A percentile compares a stretch with the other conserved stretches of the same genome.
Evolutionary conservation across 495 filamentous ascomycete genomes (phyloP).

Genomic region (Filosporella fistucella): DNA sequence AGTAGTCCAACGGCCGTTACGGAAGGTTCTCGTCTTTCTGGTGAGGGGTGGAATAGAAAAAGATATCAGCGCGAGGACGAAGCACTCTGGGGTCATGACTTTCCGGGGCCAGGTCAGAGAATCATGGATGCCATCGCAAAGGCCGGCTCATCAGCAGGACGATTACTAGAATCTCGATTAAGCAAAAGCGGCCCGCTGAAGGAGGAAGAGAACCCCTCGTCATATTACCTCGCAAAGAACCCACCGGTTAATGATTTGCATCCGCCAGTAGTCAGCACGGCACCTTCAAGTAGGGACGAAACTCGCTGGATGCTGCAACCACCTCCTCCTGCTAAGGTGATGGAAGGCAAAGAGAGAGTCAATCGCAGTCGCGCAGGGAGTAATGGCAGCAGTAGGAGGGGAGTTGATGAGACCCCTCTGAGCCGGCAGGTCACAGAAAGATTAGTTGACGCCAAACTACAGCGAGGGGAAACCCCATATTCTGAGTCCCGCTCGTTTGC

Average conservation of each 20-base stretch:
- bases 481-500: conserved; percentile 6
- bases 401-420: conserved; percentile 23
- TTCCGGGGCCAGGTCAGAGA: conserved; percentile 19
- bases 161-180: conserved; percentile 42
- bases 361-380: conserved; percentile 48
- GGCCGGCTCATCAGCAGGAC: conserved; percentile 37
- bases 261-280: conserved; percentile 77
- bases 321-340: conserved; percentile 75
- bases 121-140: conserved; percentile 39
- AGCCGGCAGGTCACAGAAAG: conserved; percentile 34
- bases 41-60: conserved; percentile 62
- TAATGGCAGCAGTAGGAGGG: conserved; percentile 30
- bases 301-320: conserved; percentile 90
- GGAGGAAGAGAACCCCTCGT: conserved; percentile 33
- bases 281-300: conserved; percentile 58
- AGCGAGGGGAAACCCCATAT: conserved; percentile 20
- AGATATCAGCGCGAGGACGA: conserved; percentile 84
- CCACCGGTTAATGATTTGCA: conserved; percentile 84
- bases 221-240: conserved; percentile 62
- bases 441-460: conserved; percentile 28
- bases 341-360: conserved; percentile 72
- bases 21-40: conserved; percentile 24
- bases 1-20: conserved; percentile 30
- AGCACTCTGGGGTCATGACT: conserved; percentile 61
- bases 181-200: conserved; percentile 41